A percentile compares a stretch with the other conserved stretches of the same genome.
phyloP scores from a whole-genome alignment of 192 early-diverging fungal genomes.

The Backusella tarrabulga region DNA sequence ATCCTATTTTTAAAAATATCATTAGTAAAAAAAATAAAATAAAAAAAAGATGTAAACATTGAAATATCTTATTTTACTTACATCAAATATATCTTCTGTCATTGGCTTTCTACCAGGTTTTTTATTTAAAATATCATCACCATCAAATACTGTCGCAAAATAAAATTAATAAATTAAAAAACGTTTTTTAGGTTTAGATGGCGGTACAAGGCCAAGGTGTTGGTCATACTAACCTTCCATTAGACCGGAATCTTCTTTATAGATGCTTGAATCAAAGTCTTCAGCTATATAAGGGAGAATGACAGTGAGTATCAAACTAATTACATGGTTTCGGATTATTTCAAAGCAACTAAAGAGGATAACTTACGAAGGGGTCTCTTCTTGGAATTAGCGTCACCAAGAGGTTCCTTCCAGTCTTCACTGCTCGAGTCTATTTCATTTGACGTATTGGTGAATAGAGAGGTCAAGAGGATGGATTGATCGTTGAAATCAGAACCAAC shows the following conservation, averaged over 20 bases:
- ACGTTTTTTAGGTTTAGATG: neutral
- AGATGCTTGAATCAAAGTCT: neutral
- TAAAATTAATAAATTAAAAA: constrained; percentile 1
- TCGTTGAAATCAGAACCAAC: neutral
- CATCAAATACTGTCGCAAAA: neutral
- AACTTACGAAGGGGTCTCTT: neutral
- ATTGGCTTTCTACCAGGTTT: constrained; percentile 16
- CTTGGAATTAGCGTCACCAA: neutral
- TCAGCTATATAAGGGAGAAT: neutral
- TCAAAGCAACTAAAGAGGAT: neutral
- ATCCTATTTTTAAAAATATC: neutral
- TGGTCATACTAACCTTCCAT: neutral
- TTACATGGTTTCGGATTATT: neutral
- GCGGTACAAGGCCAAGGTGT: neutral
- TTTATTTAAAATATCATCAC: neutral
- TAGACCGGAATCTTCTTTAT: neutral
- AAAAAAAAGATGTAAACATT: no score
- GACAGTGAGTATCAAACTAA: neutral
- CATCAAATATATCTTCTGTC: neutral
- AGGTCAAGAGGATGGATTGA: neutral
- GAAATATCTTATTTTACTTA: neutral
- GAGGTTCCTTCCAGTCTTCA: neutral
- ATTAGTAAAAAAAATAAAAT: neutral
- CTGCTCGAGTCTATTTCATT: neutral
- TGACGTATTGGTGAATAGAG: neutral